Evolutionary conservation across 257 asterid genomes (phyloP), one percentile per base, ranked within the genome.

Genomic region (Solanum tacnaense): DNA sequence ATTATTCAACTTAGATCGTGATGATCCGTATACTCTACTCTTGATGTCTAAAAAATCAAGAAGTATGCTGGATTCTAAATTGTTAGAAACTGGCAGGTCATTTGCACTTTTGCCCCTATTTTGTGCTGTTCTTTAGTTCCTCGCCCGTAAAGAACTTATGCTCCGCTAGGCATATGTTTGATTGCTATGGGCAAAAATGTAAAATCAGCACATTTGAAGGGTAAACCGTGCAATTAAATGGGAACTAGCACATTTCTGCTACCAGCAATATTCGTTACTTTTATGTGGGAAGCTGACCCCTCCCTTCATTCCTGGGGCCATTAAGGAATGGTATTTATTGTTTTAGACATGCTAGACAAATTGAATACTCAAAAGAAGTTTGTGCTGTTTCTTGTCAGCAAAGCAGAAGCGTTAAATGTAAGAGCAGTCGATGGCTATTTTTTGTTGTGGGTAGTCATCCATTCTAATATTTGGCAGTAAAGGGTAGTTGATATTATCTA

Each of bases 181-280:
- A 13, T 68, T 68, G 0, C 9, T 27, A 5, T 6, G 36, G 74
- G 74, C 74, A 68, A 5, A 27, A 6, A 27, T 68, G 0, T 12
- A 27, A 68, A 7, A 68, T 29, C 35, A 27, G 10, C 36, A 0
- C 21, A 27, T 68, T 68, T 68, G 75, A 68, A 29, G 36, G 36
- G 75, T 0, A 68, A 29, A 68, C 11, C 5, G 3, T 68, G 23
- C 75, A 29, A 68, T 68, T 68, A 68, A 25, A 68, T 29, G 36
- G 75, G 9, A 29, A 68, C 23, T 9, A 39, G 27, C 5, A 0
- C 0, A 0, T 73, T 10, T 13, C 46, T 15, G 46, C 46, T 34
- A 73, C 46, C 38, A 9, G 46, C 49, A 73, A 0, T 35, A 34
- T 52, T 52, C 60, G 23, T 52, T 52, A 52, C 23, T 52, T 52